Evolutionary conservation across 805 yeast species (phyloP).

Genomic region (Pichia manshurica): DNA sequence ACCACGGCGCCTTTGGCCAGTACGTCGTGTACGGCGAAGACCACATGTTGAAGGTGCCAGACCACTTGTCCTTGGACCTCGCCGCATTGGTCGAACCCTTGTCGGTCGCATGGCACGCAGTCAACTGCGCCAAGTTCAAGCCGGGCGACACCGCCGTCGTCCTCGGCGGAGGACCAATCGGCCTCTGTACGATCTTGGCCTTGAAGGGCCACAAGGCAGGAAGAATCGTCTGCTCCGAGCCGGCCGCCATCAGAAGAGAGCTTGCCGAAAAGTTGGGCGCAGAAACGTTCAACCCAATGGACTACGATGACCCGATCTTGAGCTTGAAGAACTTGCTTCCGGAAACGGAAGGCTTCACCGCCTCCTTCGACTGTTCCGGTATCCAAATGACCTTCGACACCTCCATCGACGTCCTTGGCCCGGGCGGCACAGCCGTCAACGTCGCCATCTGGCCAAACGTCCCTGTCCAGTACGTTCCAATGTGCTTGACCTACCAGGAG

Average conservation of each 20-base stretch:
- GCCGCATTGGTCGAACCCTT: slow-evolving; percentile 55
- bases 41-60: slow-evolving; percentile 32
- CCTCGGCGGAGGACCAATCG: slow-evolving; percentile 61
- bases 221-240: slow-evolving; percentile 55
- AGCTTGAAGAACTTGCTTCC: slow-evolving; percentile 36
- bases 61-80: slow-evolving; percentile 28
- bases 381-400: slow-evolving; percentile 47
- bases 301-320: slow-evolving; percentile 33
- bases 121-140: slow-evolving; percentile 40
- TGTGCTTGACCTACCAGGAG: slow-evolving; percentile 51
- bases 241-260: slow-evolving; percentile 55
- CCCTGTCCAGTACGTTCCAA: slow-evolving; percentile 45
- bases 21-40: slow-evolving; percentile 33
- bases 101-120: slow-evolving; percentile 57
- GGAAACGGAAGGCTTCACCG: slow-evolving; percentile 41
- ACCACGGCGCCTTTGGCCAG: slow-evolving; percentile 43
- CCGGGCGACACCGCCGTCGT: slow-evolving; percentile 44
- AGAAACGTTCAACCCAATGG: slow-evolving; percentile 44
- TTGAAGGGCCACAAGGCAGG: slow-evolving; percentile 43
- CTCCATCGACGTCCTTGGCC: slow-evolving; percentile 43
- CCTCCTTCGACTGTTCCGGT: slow-evolving; percentile 52
- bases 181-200: slow-evolving; percentile 52
- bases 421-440: slow-evolving; percentile 55
- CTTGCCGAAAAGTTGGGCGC: slow-evolving; percentile 49
- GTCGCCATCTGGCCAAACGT: slow-evolving; percentile 60